Conservation (phyloP, 177 flowering plant genomes). For the Vitis hybrid region DNA sequence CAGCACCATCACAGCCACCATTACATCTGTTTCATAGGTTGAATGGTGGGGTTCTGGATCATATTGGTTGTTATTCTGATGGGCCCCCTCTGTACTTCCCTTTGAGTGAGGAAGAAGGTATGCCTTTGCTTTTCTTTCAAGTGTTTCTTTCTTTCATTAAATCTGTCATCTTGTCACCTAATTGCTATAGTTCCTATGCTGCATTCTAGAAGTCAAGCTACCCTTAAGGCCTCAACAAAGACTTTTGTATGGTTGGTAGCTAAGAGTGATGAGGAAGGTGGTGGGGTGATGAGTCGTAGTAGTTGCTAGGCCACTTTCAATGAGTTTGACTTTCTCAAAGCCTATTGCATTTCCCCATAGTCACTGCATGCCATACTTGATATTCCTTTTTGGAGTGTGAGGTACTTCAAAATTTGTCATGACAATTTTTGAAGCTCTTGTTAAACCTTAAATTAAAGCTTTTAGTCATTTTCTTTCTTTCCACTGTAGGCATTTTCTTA, state of each 20-base stretch:
- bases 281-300: slow-evolving; percentile 14
- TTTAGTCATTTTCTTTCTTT: no score
- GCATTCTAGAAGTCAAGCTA: neutral
- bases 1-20: slow-evolving; percentile 13
- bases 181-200: slow-evolving; percentile 14
- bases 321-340: slow-evolving; percentile 14
- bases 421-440: no score
- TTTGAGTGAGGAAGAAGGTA: slow-evolving; percentile 52
- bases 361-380: no score
- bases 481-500: no score
- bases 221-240: neutral
- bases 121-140: slow-evolving; percentile 45
- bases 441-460: no score
- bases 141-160: slow-evolving; percentile 16
- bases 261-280: neutral
- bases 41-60: slow-evolving; percentile 4
- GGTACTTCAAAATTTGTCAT: no score
- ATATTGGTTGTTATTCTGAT: slow-evolving; percentile 4
- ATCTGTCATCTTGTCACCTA: slow-evolving; percentile 19
- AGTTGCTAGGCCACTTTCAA: slow-evolving; percentile 29
- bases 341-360: neutral
- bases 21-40: slow-evolving; percentile 6
- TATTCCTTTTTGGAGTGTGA: no score
- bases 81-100: neutral
- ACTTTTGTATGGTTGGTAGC: neutral